These are phyloP conservation scores for Suillus discolor DNA, from an alignment of 768 basidiomycete species.

Conservation along the genomic window DNA sequence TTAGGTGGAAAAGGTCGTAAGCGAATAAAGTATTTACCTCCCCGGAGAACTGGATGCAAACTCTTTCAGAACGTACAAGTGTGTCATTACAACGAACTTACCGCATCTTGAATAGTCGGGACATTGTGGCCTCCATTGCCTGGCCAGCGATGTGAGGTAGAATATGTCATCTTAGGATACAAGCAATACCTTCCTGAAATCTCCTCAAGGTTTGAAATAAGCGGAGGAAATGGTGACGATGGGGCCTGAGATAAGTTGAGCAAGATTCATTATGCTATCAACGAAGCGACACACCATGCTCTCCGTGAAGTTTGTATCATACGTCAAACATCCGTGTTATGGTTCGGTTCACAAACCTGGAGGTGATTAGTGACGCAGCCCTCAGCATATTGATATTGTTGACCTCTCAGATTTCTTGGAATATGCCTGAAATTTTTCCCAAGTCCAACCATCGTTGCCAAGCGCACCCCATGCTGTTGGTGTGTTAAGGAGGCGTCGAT, in stretches of 20 bases:
- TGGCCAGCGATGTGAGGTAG: not conserved
- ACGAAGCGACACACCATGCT: not conserved
- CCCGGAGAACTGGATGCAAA: not conserved
- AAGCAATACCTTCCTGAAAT: not conserved
- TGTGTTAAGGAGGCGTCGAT: not conserved
- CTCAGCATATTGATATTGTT: slow-evolving; percentile 3
- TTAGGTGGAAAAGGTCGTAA: not conserved
- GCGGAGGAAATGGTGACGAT: not conserved
- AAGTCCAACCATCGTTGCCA: slow-evolving; percentile 62
- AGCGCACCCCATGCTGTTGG: slow-evolving; percentile 40
- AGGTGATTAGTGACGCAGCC: not conserved
- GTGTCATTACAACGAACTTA: not conserved
- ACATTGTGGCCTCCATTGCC: not conserved
- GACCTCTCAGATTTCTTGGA: slow-evolving; percentile 42
- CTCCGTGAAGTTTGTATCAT: not conserved
- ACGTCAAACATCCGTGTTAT: not conserved
- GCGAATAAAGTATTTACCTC: not conserved
- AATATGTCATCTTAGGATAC: not conserved
- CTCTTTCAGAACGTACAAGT: not conserved
- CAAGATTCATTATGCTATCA: not conserved
- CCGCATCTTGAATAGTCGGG: not conserved
- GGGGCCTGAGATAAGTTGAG: not conserved
- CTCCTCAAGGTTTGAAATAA: not conserved
- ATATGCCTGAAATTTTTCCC: slow-evolving; percentile 43
- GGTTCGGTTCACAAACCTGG: not conserved